Percentiles rank a stretch among this genome's conserved stretches.
phyloP scores from a whole-genome alignment of 1,139 yeast genomes.

The Wickerhamomyces sp. region DNA sequence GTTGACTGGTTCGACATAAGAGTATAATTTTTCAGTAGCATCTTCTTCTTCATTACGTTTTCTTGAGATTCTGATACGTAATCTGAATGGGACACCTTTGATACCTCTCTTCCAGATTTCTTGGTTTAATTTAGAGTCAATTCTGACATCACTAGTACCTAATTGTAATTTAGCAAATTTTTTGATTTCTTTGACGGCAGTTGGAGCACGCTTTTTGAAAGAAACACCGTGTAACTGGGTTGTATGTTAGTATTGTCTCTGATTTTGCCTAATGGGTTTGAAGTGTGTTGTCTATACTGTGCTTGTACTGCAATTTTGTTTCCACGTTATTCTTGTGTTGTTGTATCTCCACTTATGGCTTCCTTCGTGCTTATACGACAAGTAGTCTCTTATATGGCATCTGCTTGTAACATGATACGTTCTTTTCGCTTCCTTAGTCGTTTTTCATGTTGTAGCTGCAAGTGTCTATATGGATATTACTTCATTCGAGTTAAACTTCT shows the following conservation, averaged over 20 bases:
- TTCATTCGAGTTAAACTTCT: too few species aligned
- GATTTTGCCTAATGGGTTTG: neutral
- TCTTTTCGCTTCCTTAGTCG: too few species aligned
- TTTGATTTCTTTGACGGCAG: constrained; percentile 98
- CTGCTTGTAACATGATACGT: too few species aligned
- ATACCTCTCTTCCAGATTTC: constrained; percentile 99
- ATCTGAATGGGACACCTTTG: constrained; percentile 97
- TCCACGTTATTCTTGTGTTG: too few species aligned
- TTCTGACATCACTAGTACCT: constrained; percentile 99
- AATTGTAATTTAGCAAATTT: constrained; percentile 98
- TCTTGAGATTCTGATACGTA: constrained; percentile 99
- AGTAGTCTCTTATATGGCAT: too few species aligned
- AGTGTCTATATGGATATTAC: too few species aligned
- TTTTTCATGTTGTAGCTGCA: too few species aligned
- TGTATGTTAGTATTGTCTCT: neutral
- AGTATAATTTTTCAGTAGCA: constrained; percentile 97
- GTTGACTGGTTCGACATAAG: constrained; percentile 95
- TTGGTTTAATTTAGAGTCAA: constrained; percentile 98
- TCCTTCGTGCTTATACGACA: too few species aligned
- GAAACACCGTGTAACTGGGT: constrained; percentile 91
- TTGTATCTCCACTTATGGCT: too few species aligned
- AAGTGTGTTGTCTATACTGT: too few species aligned
- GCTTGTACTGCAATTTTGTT: too few species aligned
- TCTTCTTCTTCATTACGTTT: constrained; percentile 99
- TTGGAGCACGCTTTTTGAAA: constrained; percentile 99